Base-by-base conservation (phyloP, 306 rosid genomes). In the Corylus heterophylla region DNA sequence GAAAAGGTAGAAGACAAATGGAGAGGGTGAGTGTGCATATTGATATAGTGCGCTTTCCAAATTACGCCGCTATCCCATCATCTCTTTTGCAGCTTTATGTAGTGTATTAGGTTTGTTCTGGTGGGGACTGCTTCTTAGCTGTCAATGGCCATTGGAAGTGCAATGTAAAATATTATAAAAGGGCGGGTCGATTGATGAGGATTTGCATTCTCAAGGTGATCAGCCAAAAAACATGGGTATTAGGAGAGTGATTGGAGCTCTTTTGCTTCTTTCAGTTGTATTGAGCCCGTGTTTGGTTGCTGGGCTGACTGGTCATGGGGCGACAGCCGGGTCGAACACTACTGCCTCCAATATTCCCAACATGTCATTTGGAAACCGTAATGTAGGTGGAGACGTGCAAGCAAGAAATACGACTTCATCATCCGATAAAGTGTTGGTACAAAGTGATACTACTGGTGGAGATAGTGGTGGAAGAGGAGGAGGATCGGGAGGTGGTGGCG, bases 11-110 rank as follows among this genome's bases (percentile, higher is more conserved):
- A 8, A 45, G 49, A 45, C 49, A 31, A 31, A 31, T 31, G 49
- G 10, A 6, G 49, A 45, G 49, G 10, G 12, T 45, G 49, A 3
- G 0, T 56, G n/a, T 31, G 35, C 35, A 31, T 31, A 2, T 31
- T 31, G 35, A 31, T 31, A 31, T 31, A 31, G 66, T 39, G 71
- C 13, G 14, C 49, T 37, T 16, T 37, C 49, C 71, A 17, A 58
- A 59, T 69, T 78, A 74, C 45, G 17, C 78, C 55, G 12, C 78
- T 16, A 68, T 68, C 3, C 8, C 48, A 39, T 7, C 17, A 49
- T 69, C 42, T 37, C 35, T 83, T 71, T 76, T 84, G 79, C 82
- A 73, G 82, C 79, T 71, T 73, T 76, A 12, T 10, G 42, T 69
- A 56, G 76, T 31, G 56, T 59, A 16, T 63, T 25, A 54, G 71